Evolutionary conservation across 352 stramenopile species (phyloP).

Genomic region (Pythium phragmiticola): DNA sequence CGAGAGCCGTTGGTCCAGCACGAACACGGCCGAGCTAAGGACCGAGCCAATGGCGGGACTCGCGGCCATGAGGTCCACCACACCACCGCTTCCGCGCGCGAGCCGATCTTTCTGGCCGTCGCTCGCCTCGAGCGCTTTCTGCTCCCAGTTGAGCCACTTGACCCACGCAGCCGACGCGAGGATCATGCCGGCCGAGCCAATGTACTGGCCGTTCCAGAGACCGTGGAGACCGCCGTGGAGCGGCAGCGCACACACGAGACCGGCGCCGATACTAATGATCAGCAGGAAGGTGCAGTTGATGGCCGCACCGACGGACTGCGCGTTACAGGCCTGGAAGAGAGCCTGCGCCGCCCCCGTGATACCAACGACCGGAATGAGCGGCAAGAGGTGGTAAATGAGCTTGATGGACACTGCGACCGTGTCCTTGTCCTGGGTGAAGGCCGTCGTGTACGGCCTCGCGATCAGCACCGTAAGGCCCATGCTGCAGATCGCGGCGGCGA

Average conservation of each 20-base stretch:
- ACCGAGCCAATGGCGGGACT: constrained; percentile 10
- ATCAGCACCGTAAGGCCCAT: constrained; percentile 33
- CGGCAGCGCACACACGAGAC: constrained; percentile 40
- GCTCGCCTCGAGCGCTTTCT: constrained; percentile 6
- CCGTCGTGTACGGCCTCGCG: constrained; percentile 34
- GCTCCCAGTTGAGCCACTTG: constrained; percentile 44
- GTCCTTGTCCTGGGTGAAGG: constrained; percentile 39
- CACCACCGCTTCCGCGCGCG: background rate
- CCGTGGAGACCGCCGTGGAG: constrained; percentile 47
- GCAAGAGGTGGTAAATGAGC: constrained; percentile 38
- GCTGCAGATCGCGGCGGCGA: constrained; percentile 30
- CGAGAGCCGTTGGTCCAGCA: constrained; percentile 2
- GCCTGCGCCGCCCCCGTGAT: constrained; percentile 40
- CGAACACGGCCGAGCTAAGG: constrained; percentile 3
- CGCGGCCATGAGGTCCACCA: background rate
- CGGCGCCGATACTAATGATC: constrained; percentile 43
- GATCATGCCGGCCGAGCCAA: constrained; percentile 38
- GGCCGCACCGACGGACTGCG: constrained; percentile 48
- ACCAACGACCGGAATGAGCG: constrained; percentile 38
- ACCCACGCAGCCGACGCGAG: constrained; percentile 50
- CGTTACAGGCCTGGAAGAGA: constrained; percentile 53
- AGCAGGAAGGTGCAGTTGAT: constrained; percentile 59
- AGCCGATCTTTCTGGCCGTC: background rate
- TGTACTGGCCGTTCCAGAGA: constrained; percentile 61
- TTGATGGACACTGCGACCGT: constrained; percentile 31